These are phyloP conservation scores for Salix brachista DNA, from an alignment of 345 rosid genomes.

Conservation along the genomic window DNA sequence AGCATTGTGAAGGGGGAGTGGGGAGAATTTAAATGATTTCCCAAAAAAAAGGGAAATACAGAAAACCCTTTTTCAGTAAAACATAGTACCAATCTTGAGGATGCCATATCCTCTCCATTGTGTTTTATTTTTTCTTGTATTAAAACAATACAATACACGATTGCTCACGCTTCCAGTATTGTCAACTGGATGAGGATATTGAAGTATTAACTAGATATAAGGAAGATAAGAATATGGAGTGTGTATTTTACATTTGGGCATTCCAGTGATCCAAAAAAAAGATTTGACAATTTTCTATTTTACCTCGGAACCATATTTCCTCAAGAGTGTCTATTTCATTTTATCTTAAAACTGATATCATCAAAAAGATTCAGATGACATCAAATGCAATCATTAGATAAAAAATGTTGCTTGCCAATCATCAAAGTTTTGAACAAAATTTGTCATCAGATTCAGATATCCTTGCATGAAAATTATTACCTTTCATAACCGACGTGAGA, in stretches of 20 bases:
- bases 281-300: background rate
- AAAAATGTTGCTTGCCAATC: background rate
- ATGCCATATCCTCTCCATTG: too few species aligned
- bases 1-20: too few species aligned
- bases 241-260: background rate
- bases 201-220: background rate
- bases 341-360: background rate
- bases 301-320: background rate
- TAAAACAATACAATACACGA: background rate
- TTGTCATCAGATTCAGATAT: too few species aligned
- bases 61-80: too few species aligned
- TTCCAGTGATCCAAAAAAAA: background rate
- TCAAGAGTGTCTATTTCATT: background rate
- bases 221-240: background rate
- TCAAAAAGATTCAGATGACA: background rate
- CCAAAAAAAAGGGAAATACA: too few species aligned
- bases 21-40: too few species aligned
- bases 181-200: background rate
- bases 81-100: too few species aligned
- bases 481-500: conserved; percentile 33
- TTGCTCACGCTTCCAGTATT: background rate
- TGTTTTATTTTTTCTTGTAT: too few species aligned
- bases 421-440: background rate
- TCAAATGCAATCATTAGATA: background rate
- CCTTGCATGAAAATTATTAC: conserved; percentile 20